A percentile compares a stretch with the other conserved stretches of the same genome.
Evolutionary conservation across 768 basidiomycete species (phyloP).

Genomic region (Scleroderma citrinum): DNA sequence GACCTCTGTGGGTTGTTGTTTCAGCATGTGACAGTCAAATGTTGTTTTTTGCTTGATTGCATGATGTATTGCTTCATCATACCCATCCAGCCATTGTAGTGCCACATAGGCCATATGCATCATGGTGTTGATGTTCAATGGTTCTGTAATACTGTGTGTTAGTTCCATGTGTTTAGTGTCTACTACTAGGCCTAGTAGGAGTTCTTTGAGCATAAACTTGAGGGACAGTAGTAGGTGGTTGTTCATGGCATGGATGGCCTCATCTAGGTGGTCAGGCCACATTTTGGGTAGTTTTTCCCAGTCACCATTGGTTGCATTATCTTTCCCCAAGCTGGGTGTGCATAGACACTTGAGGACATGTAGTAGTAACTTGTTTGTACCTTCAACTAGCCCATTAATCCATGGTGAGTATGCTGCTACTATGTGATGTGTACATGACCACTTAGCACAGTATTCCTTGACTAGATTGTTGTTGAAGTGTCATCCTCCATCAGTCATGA

Average conservation of each 20-base stretch:
- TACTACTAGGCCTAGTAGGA: conserved; percentile 25
- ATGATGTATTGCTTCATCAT: conserved; percentile 17
- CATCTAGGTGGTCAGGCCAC: conserved; percentile 13
- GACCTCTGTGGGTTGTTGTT: conserved; percentile 15
- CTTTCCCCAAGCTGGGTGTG: too few relatives aligned
- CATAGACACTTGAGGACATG: too few relatives aligned
- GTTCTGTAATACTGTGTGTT: conserved; percentile 1
- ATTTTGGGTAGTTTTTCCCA: conserved; percentile 12
- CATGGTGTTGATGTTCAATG: conserved; percentile 16
- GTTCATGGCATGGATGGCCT: conserved; percentile 9
- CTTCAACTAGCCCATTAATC: too few relatives aligned
- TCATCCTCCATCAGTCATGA: conserved; percentile 33
- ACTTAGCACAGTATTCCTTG: conserved; percentile 1
- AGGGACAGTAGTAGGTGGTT: conserved; percentile 14
- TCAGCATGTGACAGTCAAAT: too few relatives aligned
- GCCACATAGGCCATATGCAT: too few relatives aligned
- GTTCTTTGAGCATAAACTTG: conserved; percentile 25
- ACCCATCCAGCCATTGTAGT: conserved; percentile 28
- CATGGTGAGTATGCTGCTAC: conserved; percentile 23
- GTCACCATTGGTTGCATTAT: too few relatives aligned
- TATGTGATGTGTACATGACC: conserved; percentile 7
- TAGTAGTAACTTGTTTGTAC: too few relatives aligned
- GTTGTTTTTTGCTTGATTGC: conserved; percentile 18
- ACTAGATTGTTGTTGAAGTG: conserved; percentile 21
- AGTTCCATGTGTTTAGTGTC: conserved; percentile 15